Percentiles rank a stretch among this genome's conserved stretches.
Evolutionary conservation across 2,329 filamentous ascomycete species (phyloP).

Genomic region (Colletotrichum liaoningense): DNA sequence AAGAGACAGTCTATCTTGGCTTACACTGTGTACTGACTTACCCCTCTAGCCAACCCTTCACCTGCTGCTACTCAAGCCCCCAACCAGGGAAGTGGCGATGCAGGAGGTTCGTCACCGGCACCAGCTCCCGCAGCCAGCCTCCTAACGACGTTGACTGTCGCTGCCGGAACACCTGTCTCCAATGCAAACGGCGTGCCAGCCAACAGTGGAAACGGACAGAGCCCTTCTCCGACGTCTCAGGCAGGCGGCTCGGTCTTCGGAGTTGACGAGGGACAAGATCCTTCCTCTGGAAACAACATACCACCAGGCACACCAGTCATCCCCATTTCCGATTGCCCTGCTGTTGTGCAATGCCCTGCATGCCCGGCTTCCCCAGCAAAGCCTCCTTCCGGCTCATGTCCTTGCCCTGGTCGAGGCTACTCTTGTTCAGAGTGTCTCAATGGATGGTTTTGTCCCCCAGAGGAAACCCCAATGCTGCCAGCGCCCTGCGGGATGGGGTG

Average conservation of each 20-base stretch:
- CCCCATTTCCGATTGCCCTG: conserved; percentile 27
- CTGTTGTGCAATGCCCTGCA: conserved; percentile 35
- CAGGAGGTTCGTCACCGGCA: not conserved
- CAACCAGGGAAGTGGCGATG: not conserved
- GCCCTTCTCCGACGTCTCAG: not conserved
- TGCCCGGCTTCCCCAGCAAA: conserved; percentile 32
- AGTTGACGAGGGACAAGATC: not conserved
- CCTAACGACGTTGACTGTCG: not conserved
- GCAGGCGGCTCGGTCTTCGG: conserved; percentile 13
- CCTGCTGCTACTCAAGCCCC: not conserved
- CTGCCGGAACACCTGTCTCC: not conserved
- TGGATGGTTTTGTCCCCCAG: conserved; percentile 47
- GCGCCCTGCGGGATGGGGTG: conserved; percentile 45
- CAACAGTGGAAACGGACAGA: not conserved
- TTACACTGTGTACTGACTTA: not conserved
- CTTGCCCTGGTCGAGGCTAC: conserved; percentile 43
- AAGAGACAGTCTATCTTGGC: not conserved
- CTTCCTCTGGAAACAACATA: not conserved
- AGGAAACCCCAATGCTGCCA: conserved; percentile 44
- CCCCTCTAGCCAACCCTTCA: not conserved
- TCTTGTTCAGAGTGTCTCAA: conserved; percentile 44
- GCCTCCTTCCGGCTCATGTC: conserved; percentile 7
- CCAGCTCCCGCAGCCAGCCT: not conserved
- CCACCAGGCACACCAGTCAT: conserved; percentile 23
- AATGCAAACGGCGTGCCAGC: not conserved